Conservation (phyloP, 495 filamentous ascomycete genomes). For the Aspergillus saccharolyticus region DNA sequence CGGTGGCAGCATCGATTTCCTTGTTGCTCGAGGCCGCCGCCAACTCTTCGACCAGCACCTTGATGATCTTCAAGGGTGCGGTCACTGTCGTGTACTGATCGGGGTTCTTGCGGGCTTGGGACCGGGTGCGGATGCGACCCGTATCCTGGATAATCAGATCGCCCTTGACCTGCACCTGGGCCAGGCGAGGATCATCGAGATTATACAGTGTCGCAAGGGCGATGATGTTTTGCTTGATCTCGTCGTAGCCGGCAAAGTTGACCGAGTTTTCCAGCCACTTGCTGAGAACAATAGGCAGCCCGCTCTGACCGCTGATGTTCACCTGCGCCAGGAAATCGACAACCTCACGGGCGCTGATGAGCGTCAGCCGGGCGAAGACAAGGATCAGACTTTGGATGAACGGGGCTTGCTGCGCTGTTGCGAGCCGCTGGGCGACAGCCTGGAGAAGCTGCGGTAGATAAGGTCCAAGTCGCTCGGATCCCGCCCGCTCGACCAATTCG, state of each 20-base stretch:
- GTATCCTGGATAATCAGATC: constrained; percentile 80
- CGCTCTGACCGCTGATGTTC: constrained; percentile 64
- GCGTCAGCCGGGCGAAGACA: constrained; percentile 85
- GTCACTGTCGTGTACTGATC: constrained; percentile 86
- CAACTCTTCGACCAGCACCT: constrained; percentile 89
- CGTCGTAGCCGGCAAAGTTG: constrained; percentile 93
- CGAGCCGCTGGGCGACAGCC: constrained; percentile 82
- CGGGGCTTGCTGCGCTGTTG: constrained; percentile 69
- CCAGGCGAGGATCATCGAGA: constrained; percentile 75
- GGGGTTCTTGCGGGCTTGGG: constrained; percentile 76
- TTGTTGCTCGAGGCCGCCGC: constrained; percentile 52
- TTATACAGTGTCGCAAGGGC: constrained; percentile 85
- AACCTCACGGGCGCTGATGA: constrained; percentile 81
- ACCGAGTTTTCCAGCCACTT: constrained; percentile 97
- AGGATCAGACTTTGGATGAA: constrained; percentile 92
- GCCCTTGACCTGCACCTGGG: constrained; percentile 78
- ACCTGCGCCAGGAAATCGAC: constrained; percentile 85
- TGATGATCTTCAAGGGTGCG: constrained; percentile 88
- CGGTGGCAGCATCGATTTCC: constrained; percentile 50
- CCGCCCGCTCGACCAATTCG: constrained; percentile 90
- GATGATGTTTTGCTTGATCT: constrained; percentile 93
- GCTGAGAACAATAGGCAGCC: constrained; percentile 78
- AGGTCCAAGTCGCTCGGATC: constrained; percentile 80
- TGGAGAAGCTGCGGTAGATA: constrained; percentile 84
- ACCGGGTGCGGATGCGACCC: constrained; percentile 88